A percentile compares a stretch with the other conserved stretches of the same genome.
Conservation (phyloP, 83 land plant species). For the Diphasiastrum complanatum region DNA sequence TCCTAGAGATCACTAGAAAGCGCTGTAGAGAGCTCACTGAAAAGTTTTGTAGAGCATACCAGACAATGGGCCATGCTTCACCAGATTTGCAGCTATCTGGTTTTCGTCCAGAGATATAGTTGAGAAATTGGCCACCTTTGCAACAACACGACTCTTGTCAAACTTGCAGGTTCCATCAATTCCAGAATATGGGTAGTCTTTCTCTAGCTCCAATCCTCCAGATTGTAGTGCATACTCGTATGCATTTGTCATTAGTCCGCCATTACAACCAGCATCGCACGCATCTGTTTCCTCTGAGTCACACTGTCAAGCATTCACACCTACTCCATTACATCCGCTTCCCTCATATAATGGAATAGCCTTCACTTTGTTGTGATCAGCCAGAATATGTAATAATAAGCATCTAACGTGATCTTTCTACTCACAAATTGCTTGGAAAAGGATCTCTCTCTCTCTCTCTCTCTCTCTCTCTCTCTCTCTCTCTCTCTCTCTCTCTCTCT, state of each 20-base stretch:
- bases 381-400: no score
- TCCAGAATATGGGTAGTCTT: slow-evolving; percentile 35
- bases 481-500: no score
- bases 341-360: no score
- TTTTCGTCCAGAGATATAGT: slow-evolving; percentile 35
- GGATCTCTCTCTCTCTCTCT: no score
- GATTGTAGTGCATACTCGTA: slow-evolving; percentile 34
- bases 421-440: no score
- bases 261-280: slow-evolving; percentile 37
- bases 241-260: slow-evolving; percentile 44
- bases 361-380: no score
- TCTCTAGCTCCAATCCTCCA: slow-evolving; percentile 33
- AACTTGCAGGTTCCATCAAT: slow-evolving; percentile 32
- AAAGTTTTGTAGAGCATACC: slow-evolving; percentile 7
- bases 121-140: slow-evolving; percentile 27
- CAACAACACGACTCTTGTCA: slow-evolving; percentile 25
- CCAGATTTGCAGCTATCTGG: slow-evolving; percentile 39
- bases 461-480: no score
- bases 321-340: no score
- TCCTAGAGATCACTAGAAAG: not conserved
- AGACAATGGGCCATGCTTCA: slow-evolving; percentile 41
- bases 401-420: no score
- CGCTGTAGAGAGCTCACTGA: not conserved
- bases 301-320: slow-evolving; percentile 24
- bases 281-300: slow-evolving; percentile 22